Percentiles rank a stretch among this genome's conserved stretches.
phyloP scores from a whole-genome alignment of 106 monocot species.

The Iris macrosiphon region DNA sequence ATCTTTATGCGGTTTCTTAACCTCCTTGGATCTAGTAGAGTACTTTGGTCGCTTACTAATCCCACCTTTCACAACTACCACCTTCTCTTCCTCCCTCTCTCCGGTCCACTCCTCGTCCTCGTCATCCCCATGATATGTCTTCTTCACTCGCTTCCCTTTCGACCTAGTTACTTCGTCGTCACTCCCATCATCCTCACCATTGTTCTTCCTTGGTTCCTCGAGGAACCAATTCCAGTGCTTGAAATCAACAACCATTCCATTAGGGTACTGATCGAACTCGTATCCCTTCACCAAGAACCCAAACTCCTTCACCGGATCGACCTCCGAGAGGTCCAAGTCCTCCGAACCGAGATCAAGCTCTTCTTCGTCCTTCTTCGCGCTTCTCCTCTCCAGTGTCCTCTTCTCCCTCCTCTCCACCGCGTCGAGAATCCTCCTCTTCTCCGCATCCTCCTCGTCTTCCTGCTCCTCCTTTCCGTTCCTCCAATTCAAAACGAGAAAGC shows the following conservation, averaged over 20 bases:
- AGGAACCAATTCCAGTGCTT: constrained; percentile 23
- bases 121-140: constrained; percentile 6
- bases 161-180: constrained; percentile 4
- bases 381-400: constrained; percentile 4
- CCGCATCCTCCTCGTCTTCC: not conserved
- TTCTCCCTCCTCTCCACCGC: constrained; percentile 14
- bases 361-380: not conserved
- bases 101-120: constrained; percentile 42
- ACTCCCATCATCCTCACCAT: constrained; percentile 1
- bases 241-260: not conserved
- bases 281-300: constrained; percentile 20
- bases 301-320: constrained; percentile 20
- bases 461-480: constrained; percentile 2
- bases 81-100: constrained; percentile 28
- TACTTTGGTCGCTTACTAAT: constrained; percentile 26
- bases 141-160: constrained; percentile 10
- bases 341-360: not conserved
- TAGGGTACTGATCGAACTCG: constrained; percentile 18
- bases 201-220: not conserved
- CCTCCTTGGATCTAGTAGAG: constrained; percentile 36
- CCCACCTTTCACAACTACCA: constrained; percentile 1
- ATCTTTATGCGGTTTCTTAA: constrained; percentile 16
- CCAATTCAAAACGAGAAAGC: constrained; percentile 8
- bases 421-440: constrained; percentile 5
- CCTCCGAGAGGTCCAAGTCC: constrained; percentile 2